Evolutionary conservation across 164 flowering plant species (phyloP), one percentile per base, ranked within the genome.

Genomic region (Nymphaea colorata): DNA sequence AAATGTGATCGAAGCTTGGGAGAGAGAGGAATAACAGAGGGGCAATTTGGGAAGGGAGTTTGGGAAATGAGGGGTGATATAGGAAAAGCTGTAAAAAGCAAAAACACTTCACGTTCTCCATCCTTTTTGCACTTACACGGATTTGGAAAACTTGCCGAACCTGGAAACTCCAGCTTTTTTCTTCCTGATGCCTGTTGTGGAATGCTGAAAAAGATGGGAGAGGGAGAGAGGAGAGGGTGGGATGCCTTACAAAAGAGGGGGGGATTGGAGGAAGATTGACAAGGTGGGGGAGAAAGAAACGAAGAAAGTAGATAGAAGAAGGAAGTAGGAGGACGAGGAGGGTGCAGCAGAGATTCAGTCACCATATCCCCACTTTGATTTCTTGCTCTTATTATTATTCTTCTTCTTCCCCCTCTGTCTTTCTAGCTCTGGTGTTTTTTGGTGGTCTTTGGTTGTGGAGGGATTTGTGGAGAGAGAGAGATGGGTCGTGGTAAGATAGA

Each of bases 401-500:
- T 6, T 45, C 43, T 15, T 15, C 43, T 17, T 45, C 59, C 42
- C 18, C 45, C 43, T 42, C n/a, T 47, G 5, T 43, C 43, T 16
- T 36, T 61, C 57, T 36, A 18, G 15, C 64, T 68, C 65, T 25
- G 47, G 15, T 67, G 63, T 53, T 41, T 18, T 45, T 4, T 51
- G 69, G 66, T 47, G 62, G 59, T 44, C 41, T 53, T 10, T 25
- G 6, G 7, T 61, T 55, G 42, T 11, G n/a, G 55, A 42, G n/a
- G 36, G 36, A 25, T 25, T 25, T 25, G 36, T 25, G 36, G 36
- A 25, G 36, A 25, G 36, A 25, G 36, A 16, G 66, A 72, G 15
- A 85, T 84, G 94, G 94, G 89, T 42, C 76, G 94, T 47, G 94
- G 91, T 10, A 86, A 83, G 83, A 83, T 85, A 10, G 88, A 88